Base-by-base conservation (phyloP, 78 protist species). In the Dictyostelium purpureum region DNA sequence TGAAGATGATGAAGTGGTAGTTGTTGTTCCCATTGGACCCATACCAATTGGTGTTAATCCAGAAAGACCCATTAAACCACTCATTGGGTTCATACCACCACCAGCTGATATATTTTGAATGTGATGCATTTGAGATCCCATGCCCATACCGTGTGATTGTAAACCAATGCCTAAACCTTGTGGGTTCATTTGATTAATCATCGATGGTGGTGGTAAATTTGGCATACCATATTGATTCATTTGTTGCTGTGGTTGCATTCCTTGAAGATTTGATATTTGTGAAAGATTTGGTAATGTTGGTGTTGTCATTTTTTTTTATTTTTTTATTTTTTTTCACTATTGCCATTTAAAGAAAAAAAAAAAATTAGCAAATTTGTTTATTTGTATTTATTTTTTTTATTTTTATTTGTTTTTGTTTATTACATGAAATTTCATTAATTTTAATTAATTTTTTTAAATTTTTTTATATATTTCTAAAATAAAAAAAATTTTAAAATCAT, bases 251-350 rank as follows among this genome's bases (percentile, higher is more conserved):
- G 38, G 40, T 16, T 63, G 71, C 6, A 63, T 31, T 63, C 71
- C 71, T 35, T 63, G 71, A 33, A 63, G 71, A n/a, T n/a, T n/a
- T n/a, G n/a, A n/a, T n/a, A n/a, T n/a, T 63, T 63, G 71, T 2
- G 71, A 63, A 33, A 63, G 71, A 63, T 63, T 63, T 31, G 71
- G 71, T 16, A 63, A 21, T 33, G 42, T 63, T 9, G n/a, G 71
- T 57, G 66, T 26, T 3, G 38, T 63, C 71, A 63, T 63, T 33
- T 33, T 43, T 63, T 31, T 63, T n/a, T n/a, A n/a, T n/a, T n/a
- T n/a, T n/a, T n/a, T n/a, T n/a, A n/a, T n/a, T n/a, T n/a, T n/a
- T n/a, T n/a, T n/a, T n/a, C n/a, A n/a, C n/a, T n/a, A n/a, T n/a
- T n/a, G n/a, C n/a, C n/a, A n/a, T n/a, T n/a, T n/a, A n/a, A n/a